Base-by-base conservation (phyloP, 129 eudicot species). In the Pittosporum tobira region DNA sequence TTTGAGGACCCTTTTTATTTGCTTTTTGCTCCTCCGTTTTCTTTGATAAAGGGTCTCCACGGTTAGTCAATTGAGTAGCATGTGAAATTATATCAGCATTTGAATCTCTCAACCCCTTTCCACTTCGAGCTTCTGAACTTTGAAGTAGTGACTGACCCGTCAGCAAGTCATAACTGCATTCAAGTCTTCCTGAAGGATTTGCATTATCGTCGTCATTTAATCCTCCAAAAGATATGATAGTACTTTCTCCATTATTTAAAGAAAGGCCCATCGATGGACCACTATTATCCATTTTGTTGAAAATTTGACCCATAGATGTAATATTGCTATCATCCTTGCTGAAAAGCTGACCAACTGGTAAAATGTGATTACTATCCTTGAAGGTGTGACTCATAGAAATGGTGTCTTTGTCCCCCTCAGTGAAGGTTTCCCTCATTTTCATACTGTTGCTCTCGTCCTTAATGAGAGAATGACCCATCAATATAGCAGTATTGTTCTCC, bases 141-240 rank as follows among this genome's bases (percentile, higher is more conserved):
- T 62, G 77, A 55, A 57, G 44, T 4, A 77, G 73, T 51, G 77
- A 36, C 31, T 77, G 84, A 27, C 75, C 79, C 84, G 67, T 81
- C 43, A 74, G 54, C 60, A 77, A 66, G 73, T 81, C 84, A 67
- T 77, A 77, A 63, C 63, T 76, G 77, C 72, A 69, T 61, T 73
- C 73, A 49, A 81, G 83, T 47, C 75, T 73, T 51, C 77, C 88
- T 12, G 81, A 70, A 53, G 76, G 59, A 64, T 58, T 71, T 27
- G 70, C 47, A 59, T 72, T 74, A 48, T 77, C 59, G 51, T 71
- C 71, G 44, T 73, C 63, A 55, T 51, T 67, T 37, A 66, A 59
- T 47, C 84, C 84, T 65, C 84, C 88, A 71, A 81, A 77, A 16
- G 83, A 81, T 50, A 81, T 81, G 63, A 81, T 73, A 66, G 77